These are phyloP conservation scores for Peterozyma toletana DNA, from an alignment of 805 yeast genomes.

Conservation along the genomic window DNA sequence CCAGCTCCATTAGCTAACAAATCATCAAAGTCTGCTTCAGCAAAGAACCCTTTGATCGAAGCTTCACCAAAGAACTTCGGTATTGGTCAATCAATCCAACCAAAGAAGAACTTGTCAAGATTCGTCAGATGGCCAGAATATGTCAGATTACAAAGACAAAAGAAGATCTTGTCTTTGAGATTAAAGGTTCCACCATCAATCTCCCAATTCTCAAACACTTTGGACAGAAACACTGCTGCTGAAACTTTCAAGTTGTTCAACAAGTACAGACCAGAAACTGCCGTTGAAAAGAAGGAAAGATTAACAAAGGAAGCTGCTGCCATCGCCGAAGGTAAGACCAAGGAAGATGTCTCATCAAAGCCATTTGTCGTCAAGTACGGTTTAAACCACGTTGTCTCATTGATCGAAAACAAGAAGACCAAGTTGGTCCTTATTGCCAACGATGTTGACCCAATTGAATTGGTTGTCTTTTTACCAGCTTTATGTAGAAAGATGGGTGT, in stretches of 20 bases:
- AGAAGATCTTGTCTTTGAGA: constrained; percentile 91
- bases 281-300: constrained; percentile 98
- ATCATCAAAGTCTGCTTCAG: constrained; percentile 39
- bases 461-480: constrained; percentile 96
- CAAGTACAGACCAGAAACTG: constrained; percentile 99
- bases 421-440: constrained; percentile 95
- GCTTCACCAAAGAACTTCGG: constrained; percentile 91
- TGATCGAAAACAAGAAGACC: constrained; percentile 97
- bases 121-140: constrained; percentile 99
- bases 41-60: constrained; percentile 82
- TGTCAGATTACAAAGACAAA: constrained; percentile 98
- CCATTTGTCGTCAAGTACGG: constrained; percentile 98
- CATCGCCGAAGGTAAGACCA: constrained; percentile 95
- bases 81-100: constrained; percentile 94
- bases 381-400: constrained; percentile 96
- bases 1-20: constrained; percentile 96
- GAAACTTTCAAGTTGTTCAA: constrained; percentile 94
- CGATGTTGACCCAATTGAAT: constrained; percentile 98
- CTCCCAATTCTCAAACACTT: constrained; percentile 91
- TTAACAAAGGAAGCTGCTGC: constrained; percentile 98
- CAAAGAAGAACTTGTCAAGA: constrained; percentile 92
- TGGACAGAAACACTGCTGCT: constrained; percentile 98
- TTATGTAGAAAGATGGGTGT: constrained; percentile 99
- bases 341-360: constrained; percentile 93
- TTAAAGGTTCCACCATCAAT: constrained; percentile 98